These are phyloP conservation scores for Jamesozyma rosinii DNA, from an alignment of 805 yeast species.

Conservation along the genomic window DNA sequence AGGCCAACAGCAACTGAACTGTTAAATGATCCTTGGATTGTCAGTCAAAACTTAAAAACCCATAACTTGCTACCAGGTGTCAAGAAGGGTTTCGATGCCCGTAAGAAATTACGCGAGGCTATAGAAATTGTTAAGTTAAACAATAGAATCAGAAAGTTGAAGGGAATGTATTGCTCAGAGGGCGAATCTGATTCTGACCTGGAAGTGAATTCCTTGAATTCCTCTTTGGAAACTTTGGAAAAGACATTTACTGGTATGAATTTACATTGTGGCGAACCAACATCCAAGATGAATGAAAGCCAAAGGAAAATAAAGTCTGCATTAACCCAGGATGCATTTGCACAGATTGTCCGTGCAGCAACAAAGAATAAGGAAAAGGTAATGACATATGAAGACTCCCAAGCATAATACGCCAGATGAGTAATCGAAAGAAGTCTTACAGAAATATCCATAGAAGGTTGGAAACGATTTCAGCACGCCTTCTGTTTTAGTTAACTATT, in stretches of 20 bases:
- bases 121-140: slow-evolving; percentile 74
- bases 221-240: slow-evolving; percentile 11
- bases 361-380: slow-evolving; percentile 44
- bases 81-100: slow-evolving; percentile 74
- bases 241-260: slow-evolving; percentile 8
- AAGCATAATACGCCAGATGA: neutral
- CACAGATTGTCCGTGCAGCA: slow-evolving; percentile 63
- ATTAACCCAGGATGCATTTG: slow-evolving; percentile 46
- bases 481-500: too few relatives aligned
- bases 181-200: slow-evolving; percentile 24
- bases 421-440: neutral
- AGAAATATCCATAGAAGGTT: neutral
- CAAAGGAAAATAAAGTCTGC: slow-evolving; percentile 28
- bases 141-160: slow-evolving; percentile 65
- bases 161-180: slow-evolving; percentile 44
- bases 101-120: slow-evolving; percentile 73
- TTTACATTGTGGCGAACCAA: neutral
- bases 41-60: slow-evolving; percentile 34
- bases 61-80: slow-evolving; percentile 74
- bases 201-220: slow-evolving; percentile 13
- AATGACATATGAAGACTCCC: slow-evolving; percentile 5
- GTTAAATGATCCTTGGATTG: slow-evolving; percentile 69
- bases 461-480: too few relatives aligned
- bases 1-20: slow-evolving; percentile 64
- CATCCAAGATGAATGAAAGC: slow-evolving; percentile 3